These are phyloP conservation scores for Xylariaceae sp. DNA, from an alignment of 2,329 filamentous ascomycete genomes.

Conservation along the genomic window DNA sequence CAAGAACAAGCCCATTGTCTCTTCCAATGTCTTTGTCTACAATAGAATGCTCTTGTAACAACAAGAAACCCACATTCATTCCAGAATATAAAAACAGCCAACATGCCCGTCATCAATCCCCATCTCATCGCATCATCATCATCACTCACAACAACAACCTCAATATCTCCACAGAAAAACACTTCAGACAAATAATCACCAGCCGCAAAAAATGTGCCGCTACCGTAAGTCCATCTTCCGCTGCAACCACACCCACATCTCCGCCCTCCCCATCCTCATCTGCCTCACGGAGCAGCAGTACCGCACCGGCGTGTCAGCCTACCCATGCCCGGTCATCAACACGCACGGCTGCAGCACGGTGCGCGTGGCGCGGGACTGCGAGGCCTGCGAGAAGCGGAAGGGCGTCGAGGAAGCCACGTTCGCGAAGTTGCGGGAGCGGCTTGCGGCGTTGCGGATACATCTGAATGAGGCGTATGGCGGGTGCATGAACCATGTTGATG, in stretches of 20 bases:
- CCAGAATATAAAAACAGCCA: not conserved
- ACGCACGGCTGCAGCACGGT: constrained; percentile 23
- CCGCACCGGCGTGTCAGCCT: not conserved
- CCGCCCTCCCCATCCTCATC: constrained; percentile 4
- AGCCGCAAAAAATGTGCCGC: constrained; percentile 24
- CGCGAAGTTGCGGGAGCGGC: constrained; percentile 11
- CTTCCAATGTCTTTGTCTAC: too few species aligned
- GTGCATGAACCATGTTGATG: constrained; percentile 20
- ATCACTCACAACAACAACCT: not conserved
- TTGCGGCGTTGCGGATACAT: constrained; percentile 15
- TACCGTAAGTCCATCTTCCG: constrained; percentile 24
- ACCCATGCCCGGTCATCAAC: constrained; percentile 18
- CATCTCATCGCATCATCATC: not conserved
- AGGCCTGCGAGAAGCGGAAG: constrained; percentile 17
- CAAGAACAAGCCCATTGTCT: not conserved
- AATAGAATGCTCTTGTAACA: not conserved
- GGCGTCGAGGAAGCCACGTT: constrained; percentile 8
- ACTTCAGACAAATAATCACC: too few species aligned
- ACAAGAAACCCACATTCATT: not conserved
- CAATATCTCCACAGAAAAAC: not conserved
- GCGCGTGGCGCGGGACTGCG: constrained; percentile 16
- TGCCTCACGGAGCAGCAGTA: constrained; percentile 21
- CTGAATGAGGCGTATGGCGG: constrained; percentile 22
- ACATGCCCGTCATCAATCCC: not conserved
- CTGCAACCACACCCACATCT: constrained; percentile 27